Base-by-base conservation (phyloP, 2,329 filamentous ascomycete genomes). In the Pleurostoma richardsiae region DNA sequence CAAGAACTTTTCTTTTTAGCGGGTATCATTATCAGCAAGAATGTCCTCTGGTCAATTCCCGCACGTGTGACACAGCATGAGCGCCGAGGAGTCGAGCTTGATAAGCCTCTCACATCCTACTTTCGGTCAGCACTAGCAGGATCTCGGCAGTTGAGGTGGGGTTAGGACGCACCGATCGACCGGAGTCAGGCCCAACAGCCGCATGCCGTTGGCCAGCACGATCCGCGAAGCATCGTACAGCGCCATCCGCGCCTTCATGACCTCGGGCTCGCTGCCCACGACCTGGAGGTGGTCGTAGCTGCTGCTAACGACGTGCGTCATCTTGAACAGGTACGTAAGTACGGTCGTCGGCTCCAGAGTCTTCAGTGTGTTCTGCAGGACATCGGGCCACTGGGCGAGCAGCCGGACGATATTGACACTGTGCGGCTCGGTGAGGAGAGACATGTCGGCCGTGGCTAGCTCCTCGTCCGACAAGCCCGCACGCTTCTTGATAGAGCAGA, bases 241-340 rank as follows among this genome's bases (percentile, higher is more conserved):
- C 8, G 87, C 86, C 77, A 90, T 80, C 55, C 89, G 77, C 29
- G 86, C 85, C 58, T 69, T 76, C 74, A 86, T 83, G 46, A 90
- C 68, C 61, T 86, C 83, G 30, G 72, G 73, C 67, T 92, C 87
- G 51, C 83, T 87, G 45, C 88, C 87, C n/a, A 95, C 81, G 45
- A 94, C 88, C 60, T 87, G 82, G 51, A 95, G 73, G 50, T 88
- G 83, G 59, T 91, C 88, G 67, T 95, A 95, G 64, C 85, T 90
- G 46, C 80, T 85, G 70, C 85, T 90, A 46, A 95, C 68, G 29
- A 81, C 74, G 66, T 95, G 89, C 3, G 87, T 88, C 83, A 95
- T 87, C 77, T 88, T 89, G 76, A 92, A 94, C 40, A 94, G 74
- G 63, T 92, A 90, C 3, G 69, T 70, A 43, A 68, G 54, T 39